These are phyloP conservation scores for Chaetomiaceae sp. DNA, from an alignment of 2,329 filamentous ascomycete genomes.

Conservation along the genomic window DNA sequence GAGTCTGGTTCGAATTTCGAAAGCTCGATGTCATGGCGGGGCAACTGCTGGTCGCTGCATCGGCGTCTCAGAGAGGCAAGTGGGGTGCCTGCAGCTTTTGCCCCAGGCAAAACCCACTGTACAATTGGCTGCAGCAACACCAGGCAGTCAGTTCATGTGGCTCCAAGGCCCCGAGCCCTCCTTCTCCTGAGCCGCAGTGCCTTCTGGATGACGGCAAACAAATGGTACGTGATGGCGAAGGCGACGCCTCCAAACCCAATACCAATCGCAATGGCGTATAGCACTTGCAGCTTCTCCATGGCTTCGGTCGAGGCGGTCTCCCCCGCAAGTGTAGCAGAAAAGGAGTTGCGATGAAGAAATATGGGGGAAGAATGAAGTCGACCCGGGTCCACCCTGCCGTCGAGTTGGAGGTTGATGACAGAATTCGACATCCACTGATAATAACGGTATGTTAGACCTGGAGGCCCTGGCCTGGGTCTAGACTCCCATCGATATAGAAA, in stretches of 20 bases:
- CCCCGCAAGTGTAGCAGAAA: neutral
- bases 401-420: no score
- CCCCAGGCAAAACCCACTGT: neutral
- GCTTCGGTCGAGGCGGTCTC: neutral
- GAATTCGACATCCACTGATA: no score
- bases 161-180: no score
- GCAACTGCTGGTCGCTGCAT: neutral
- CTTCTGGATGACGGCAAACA: neutral
- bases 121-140: neutral
- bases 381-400: no score
- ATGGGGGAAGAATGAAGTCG: neutral
- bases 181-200: neutral
- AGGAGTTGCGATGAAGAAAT: neutral
- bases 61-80: slow-evolving; percentile 9
- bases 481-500: no score
- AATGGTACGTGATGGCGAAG: slow-evolving; percentile 14
- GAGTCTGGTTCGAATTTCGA: no score
- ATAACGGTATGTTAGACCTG: no score
- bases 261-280: slow-evolving; percentile 14
- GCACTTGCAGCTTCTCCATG: neutral
- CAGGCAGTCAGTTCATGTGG: neutral
- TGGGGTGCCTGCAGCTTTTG: slow-evolving; percentile 10
- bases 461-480: no score
- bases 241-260: slow-evolving; percentile 10
- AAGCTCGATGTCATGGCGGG: slow-evolving; percentile 16